These are phyloP conservation scores for Leptographium galeiforme DNA, from an alignment of 2,329 filamentous ascomycete species.

Conservation along the genomic window DNA sequence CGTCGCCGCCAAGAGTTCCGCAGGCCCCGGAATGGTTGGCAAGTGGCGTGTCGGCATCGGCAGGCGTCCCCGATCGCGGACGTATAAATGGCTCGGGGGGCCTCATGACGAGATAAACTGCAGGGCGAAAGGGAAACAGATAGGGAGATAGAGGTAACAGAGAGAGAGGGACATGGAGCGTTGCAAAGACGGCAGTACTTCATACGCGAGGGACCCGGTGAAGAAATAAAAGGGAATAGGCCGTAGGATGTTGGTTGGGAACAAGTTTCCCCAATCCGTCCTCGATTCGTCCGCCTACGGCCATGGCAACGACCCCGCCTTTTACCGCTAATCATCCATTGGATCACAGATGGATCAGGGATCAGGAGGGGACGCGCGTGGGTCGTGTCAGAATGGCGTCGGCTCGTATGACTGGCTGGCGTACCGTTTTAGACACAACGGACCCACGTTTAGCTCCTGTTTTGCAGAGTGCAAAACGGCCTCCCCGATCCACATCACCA, in stretches of 20 bases:
- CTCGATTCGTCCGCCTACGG: no score
- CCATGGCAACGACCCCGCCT: neutral
- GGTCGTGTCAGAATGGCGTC: neutral
- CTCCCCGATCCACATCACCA: neutral
- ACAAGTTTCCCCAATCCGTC: no score
- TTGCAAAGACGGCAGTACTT: neutral
- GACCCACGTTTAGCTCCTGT: neutral
- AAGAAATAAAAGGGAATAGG: neutral
- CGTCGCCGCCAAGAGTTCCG: neutral
- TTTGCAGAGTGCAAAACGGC: neutral
- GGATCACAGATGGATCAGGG: neutral
- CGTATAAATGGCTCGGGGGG: conserved; percentile 28
- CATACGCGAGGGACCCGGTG: neutral
- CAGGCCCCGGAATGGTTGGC: conserved; percentile 9
- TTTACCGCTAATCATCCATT: neutral
- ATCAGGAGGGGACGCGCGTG: neutral
- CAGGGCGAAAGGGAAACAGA: neutral
- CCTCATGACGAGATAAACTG: conserved; percentile 22
- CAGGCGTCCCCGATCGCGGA: conserved; percentile 21
- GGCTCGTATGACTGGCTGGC: neutral
- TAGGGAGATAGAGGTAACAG: neutral
- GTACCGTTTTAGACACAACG: neutral
- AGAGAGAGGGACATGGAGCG: neutral
- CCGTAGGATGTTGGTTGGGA: no score
- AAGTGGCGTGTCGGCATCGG: conserved; percentile 18